Evolutionary conservation across 805 yeast genomes (phyloP), one percentile per base, ranked within the genome.

Genomic region (Spathaspora girioi): DNA sequence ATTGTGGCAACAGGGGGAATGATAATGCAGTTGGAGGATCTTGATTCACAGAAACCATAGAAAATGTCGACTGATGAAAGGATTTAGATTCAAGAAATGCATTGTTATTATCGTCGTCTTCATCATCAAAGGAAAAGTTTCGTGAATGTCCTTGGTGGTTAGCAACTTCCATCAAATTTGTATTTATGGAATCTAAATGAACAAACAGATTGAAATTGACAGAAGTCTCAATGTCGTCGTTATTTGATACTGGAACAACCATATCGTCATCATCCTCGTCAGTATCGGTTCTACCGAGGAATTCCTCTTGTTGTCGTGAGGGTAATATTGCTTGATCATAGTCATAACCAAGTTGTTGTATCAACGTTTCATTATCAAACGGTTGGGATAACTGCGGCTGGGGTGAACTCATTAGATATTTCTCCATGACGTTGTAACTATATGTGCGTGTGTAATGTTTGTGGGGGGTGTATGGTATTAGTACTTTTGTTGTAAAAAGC

Each of bases 341-440:
- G n/a, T 42, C 44, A 15, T 42, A 23, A 17, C 29, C 29, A 2
- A 42, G 17, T 42, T 40, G 43, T 10, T 18, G 26, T 32, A 45
- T n/a, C 43, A 38, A 23, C 6, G 42, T 53, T 2, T 50, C 55
- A 45, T 50, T 44, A 8, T 66, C 65, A 46, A 66, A 65, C 19
- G 66, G 67, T 54, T 70, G 73, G 18, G 70, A 57, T 55, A 67
- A 60, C 61, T 65, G 74, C 27, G 72, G 62, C 8, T 10, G 35
- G 26, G 76, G 76, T 38, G 73, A 68, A 59, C 75, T 70, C 67
- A 71, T 63, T 46, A 71, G 65, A 56, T 59, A 71, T 57, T 69
- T 69, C 46, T 71, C 76, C 76, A 71, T 71, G 6, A 23, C 14
- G 40, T 35, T n/a, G n/a, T n/a, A n/a, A n/a, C n/a, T n/a, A 12